Percentiles rank a stretch among this genome's conserved stretches.
Evolutionary conservation across 1,139 yeast species (phyloP).

Genomic region (Kluyveromyces sp.): DNA sequence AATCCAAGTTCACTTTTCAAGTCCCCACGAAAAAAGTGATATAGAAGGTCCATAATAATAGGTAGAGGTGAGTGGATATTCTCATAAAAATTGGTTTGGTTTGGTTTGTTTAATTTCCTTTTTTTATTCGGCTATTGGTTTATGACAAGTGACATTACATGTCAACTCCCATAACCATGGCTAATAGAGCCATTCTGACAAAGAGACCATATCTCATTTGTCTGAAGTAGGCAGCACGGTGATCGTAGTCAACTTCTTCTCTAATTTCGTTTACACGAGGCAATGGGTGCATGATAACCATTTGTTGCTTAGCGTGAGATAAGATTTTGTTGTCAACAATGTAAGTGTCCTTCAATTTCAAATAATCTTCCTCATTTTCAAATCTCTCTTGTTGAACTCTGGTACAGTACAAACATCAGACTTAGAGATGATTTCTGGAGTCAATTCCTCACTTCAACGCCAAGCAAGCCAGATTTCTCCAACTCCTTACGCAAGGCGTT

Average conservation of each 20-base stretch:
- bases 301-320: conserved; percentile 90
- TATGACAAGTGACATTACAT: conserved; percentile 13
- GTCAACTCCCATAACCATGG: conserved; percentile 92
- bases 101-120: not conserved
- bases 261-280: conserved; percentile 95
- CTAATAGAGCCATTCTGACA: conserved; percentile 97
- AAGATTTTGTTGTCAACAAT: conserved; percentile 88
- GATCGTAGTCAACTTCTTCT: conserved; percentile 98
- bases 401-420: conserved; percentile 97
- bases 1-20: conserved; percentile 5
- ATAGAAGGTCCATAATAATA: too few species aligned
- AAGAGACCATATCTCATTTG: conserved; percentile 98
- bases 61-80: too few species aligned
- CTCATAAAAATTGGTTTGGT: not conserved
- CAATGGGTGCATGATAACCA: conserved; percentile 98
- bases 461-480: conserved; percentile 57
- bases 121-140: not conserved
- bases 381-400: conserved; percentile 98
- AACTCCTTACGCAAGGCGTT: conserved; percentile 60
- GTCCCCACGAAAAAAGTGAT: conserved; percentile 15
- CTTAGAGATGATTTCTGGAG: conserved; percentile 74
- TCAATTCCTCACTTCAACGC: conserved; percentile 66
- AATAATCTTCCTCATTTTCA: conserved; percentile 63
- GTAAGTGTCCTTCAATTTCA: conserved; percentile 83
- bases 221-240: conserved; percentile 98